Evolutionary conservation across 1,284 basidiomycete genomes (phyloP), one percentile per base, ranked within the genome.

Genomic region (Exobasidium cylindrosporum): DNA sequence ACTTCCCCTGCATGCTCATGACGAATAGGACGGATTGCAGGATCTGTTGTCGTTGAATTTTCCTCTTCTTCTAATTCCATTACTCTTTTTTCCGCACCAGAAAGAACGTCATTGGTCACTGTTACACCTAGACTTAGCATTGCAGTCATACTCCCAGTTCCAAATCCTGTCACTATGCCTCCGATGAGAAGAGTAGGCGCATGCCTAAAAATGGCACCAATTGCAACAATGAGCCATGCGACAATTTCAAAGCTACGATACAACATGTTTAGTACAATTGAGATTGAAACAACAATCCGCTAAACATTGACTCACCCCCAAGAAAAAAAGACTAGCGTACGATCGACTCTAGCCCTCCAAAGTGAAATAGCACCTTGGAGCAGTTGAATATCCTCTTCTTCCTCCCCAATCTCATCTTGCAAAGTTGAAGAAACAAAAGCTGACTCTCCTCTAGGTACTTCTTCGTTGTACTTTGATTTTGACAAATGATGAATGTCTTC

Each of bases 261-360:
- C n/a, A n/a, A n/a, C n/a, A n/a, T n/a, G n/a, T n/a, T n/a, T n/a
- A n/a, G n/a, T n/a, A n/a, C n/a, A n/a, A n/a, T n/a, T n/a, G n/a
- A n/a, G n/a, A n/a, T n/a, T n/a, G n/a, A n/a, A n/a, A n/a, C n/a
- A n/a, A n/a, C n/a, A n/a, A n/a, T n/a, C n/a, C n/a, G n/a, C 35
- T 40, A 40, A 10, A 7, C 35, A 10, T 40, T 7, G 7, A 40
- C 35, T 40, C 35, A 40, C 35, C 4, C n/a, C 47, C 47, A 50
- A 2, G 47, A 4, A 23, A 50, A 3, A 4, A 13, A 14, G 4
- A 50, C n/a, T 6, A 50, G 13, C 13, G 21, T 50, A 14, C 47
- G 4, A 50, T 50, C 47, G n/a, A 50, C 47, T 13, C n/a, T 24
- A 4, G 47, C 47, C n/a, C 47, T 21, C 47, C 47, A 50, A 24